Percentiles rank a stretch among this genome's conserved stretches.
phyloP scores from a whole-genome alignment of 768 basidiomycete genomes.

The Daedalea quercina region DNA sequence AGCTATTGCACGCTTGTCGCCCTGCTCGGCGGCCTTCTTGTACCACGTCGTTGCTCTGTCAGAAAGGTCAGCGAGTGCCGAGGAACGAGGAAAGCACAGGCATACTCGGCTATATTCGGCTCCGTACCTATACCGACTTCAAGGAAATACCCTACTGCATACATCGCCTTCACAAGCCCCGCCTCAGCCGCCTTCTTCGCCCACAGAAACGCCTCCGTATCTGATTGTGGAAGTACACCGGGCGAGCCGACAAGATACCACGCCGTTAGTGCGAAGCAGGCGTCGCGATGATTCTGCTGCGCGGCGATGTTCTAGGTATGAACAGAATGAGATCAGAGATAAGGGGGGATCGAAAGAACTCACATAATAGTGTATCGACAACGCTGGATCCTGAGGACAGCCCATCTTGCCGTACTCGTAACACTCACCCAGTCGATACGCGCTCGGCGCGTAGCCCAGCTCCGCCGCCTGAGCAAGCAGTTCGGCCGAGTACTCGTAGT shows the following conservation, averaged over 20 bases:
- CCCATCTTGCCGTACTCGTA: constrained; percentile 99
- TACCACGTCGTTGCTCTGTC: constrained; percentile 72
- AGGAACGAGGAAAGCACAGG: constrained; percentile 14
- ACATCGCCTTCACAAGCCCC: constrained; percentile 93
- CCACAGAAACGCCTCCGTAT: constrained; percentile 98
- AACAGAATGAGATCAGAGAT: constrained; percentile 1
- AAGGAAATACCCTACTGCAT: constrained; percentile 95
- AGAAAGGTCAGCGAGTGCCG: not conserved
- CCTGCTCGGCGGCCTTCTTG: constrained; percentile 83
- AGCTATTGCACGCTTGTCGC: constrained; percentile 89
- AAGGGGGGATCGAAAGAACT: constrained; percentile 27
- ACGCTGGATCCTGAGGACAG: constrained; percentile 92
- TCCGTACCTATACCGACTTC: constrained; percentile 89
- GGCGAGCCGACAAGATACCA: constrained; percentile 99
- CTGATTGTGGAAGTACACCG: constrained; percentile 94
- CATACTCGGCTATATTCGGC: constrained; percentile 60
- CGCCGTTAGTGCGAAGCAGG: constrained; percentile 95
- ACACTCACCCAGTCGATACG: constrained; percentile 93
- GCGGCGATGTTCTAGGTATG: constrained; percentile 87
- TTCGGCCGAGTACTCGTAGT: constrained; percentile 92
- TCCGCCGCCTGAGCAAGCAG: constrained; percentile 93
- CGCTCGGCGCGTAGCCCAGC: constrained; percentile 93
- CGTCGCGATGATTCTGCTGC: constrained; percentile 93
- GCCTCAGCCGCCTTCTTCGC: constrained; percentile 91
- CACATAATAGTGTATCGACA: constrained; percentile 99